Conservation (phyloP, 169 alveolate species). For the Plasmodium vivax region DNA sequence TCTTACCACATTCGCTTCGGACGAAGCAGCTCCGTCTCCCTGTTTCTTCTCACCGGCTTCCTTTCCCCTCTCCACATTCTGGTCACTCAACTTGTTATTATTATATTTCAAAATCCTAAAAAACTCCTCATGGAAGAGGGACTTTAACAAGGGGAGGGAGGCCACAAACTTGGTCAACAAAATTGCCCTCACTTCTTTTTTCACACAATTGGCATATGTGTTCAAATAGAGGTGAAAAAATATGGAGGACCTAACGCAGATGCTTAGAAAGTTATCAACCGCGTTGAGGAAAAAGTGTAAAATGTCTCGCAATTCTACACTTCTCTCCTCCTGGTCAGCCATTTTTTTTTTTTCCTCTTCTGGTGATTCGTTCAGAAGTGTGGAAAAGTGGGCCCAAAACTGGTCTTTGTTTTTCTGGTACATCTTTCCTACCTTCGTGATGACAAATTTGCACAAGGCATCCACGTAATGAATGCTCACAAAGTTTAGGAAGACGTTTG, state of each 20-base stretch:
- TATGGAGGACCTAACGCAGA: constrained; percentile 63
- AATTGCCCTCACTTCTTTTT: constrained; percentile 28
- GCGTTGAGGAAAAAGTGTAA: constrained; percentile 44
- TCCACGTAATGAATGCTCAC: constrained; percentile 61
- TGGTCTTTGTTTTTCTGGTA: constrained; percentile 43
- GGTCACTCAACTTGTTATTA: constrained; percentile 6
- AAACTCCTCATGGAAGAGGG: constrained; percentile 63
- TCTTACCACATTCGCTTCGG: neutral
- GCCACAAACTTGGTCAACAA: constrained; percentile 32
- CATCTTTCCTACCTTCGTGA: constrained; percentile 21
- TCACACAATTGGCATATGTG: constrained; percentile 45
- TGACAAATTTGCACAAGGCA: constrained; percentile 32
- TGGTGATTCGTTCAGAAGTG: constrained; percentile 3
- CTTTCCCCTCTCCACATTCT: neutral
- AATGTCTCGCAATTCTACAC: constrained; percentile 30
- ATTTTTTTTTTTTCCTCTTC: constrained; percentile 23
- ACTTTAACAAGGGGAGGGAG: constrained; percentile 38
- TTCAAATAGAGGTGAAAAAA: constrained; percentile 61
- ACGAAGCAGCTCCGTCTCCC: neutral
- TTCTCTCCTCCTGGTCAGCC: neutral
- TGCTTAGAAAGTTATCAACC: constrained; percentile 58
- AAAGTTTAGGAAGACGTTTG: constrained; percentile 35
- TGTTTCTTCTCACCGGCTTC: neutral
- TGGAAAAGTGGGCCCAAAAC: constrained; percentile 31
- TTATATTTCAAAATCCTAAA: constrained; percentile 68